These are phyloP conservation scores for Psidium friedrichsthalianum DNA, from an alignment of 345 rosid species.

Conservation along the genomic window DNA sequence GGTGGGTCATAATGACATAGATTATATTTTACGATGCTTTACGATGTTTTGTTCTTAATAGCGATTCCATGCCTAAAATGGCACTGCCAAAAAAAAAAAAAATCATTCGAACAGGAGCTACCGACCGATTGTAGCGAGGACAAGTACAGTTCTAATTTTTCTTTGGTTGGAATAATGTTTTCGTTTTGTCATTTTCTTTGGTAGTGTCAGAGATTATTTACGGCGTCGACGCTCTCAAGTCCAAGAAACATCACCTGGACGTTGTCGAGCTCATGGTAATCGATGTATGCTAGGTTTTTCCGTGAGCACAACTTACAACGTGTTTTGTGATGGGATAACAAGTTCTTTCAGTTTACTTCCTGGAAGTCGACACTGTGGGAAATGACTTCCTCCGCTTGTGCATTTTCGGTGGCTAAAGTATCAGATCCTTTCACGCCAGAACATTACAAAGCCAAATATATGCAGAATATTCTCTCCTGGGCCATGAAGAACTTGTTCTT, in stretches of 20 bases:
- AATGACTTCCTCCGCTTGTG: neutral
- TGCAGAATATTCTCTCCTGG: neutral
- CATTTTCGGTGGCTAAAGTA: neutral
- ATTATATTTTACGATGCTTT: neutral
- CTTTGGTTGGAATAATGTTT: neutral
- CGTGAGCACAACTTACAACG: neutral
- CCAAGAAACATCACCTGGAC: neutral
- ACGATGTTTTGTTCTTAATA: no score
- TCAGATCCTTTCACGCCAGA: neutral
- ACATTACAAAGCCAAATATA: neutral
- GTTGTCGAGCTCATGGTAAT: constrained; percentile 35
- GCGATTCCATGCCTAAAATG: no score
- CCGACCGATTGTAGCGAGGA: neutral
- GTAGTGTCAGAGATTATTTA: neutral
- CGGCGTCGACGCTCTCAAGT: constrained; percentile 68
- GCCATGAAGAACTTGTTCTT: neutral
- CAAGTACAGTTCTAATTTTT: neutral
- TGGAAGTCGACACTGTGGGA: neutral
- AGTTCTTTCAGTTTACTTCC: neutral
- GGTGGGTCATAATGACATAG: rapidly evolving
- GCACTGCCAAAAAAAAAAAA: no score
- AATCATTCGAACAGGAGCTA: neutral
- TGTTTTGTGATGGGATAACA: neutral
- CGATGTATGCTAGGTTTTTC: neutral
- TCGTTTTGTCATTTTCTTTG: neutral